Conservation (phyloP, 345 rosid genomes). For the Bretschneidera sinensis region DNA sequence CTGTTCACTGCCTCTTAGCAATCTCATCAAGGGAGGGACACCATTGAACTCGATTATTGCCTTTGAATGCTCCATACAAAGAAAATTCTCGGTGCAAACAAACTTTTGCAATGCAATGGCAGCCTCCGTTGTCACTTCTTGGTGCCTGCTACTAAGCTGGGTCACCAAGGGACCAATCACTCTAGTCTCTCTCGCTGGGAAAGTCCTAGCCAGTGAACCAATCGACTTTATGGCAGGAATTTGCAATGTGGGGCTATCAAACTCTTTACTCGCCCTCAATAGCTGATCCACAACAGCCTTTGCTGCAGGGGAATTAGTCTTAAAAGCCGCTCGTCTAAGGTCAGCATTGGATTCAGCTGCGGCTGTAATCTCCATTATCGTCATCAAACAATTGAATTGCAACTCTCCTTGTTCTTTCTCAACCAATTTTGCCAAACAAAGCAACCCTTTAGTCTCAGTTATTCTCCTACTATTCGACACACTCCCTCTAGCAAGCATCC, state of each 20-base stretch:
- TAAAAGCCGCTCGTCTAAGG: conserved; percentile 80
- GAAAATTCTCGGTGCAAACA: conserved; percentile 55
- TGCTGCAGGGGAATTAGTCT: conserved; percentile 81
- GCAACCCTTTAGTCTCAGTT: conserved; percentile 89
- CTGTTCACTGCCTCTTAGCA: conserved; percentile 55
- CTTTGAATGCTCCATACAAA: conserved; percentile 55
- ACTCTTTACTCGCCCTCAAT: conserved; percentile 50
- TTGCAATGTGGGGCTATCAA: conserved; percentile 41
- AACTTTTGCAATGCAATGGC: conserved; percentile 73
- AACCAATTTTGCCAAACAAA: conserved; percentile 78
- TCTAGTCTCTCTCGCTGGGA: conserved; percentile 79
- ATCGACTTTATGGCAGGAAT: conserved; percentile 67
- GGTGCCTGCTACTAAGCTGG: conserved; percentile 44
- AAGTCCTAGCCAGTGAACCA: conserved; percentile 82
- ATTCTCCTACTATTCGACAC: conserved; percentile 67
- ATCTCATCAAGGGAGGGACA: conserved; percentile 51
- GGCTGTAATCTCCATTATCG: conserved; percentile 73
- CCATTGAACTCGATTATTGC: conserved; percentile 58
- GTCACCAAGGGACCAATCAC: conserved; percentile 62
- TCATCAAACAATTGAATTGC: conserved; percentile 76
- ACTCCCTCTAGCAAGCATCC: conserved; percentile 82
- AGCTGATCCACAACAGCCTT: conserved; percentile 87
- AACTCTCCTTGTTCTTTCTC: conserved; percentile 65
- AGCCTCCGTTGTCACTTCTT: conserved; percentile 67
- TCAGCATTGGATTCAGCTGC: conserved; percentile 71